phyloP scores from a whole-genome alignment of 169 alveolate genomes.

The Condylostoma magnum region DNA sequence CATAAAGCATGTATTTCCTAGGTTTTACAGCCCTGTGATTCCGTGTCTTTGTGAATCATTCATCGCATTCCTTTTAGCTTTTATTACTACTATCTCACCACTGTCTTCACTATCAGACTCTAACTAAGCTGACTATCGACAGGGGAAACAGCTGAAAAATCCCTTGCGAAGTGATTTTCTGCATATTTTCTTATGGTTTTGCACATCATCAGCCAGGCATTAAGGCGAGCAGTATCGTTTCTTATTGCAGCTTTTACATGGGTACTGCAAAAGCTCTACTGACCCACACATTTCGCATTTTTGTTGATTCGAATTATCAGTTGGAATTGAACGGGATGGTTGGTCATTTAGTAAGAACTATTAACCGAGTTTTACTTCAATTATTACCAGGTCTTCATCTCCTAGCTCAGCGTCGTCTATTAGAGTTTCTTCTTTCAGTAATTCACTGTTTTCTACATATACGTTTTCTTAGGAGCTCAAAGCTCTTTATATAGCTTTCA shows the following conservation, averaged over 20 bases:
- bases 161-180: constrained; percentile 29
- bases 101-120: neutral
- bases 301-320: neutral
- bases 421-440: neutral
- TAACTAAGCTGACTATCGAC: neutral
- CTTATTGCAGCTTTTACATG: constrained; percentile 37
- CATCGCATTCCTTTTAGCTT: neutral
- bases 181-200: constrained; percentile 46
- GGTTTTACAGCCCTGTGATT: constrained; percentile 63
- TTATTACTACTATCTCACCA: neutral
- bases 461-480: neutral
- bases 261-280: neutral
- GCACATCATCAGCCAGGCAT: constrained; percentile 42
- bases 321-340: constrained; percentile 8
- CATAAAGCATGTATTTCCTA: constrained; percentile 86
- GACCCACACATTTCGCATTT: neutral
- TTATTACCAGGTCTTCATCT: constrained; percentile 21
- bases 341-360: constrained; percentile 6
- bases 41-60: constrained; percentile 34
- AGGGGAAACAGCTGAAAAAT: constrained; percentile 7
- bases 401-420: constrained; percentile 31
- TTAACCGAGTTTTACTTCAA: neutral
- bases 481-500: neutral
- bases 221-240: constrained; percentile 46
- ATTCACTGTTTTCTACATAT: neutral